A percentile compares a stretch with the other conserved stretches of the same genome.
phyloP scores from a whole-genome alignment of 495 filamentous ascomycete genomes.

The Penicillium maclennaniae region DNA sequence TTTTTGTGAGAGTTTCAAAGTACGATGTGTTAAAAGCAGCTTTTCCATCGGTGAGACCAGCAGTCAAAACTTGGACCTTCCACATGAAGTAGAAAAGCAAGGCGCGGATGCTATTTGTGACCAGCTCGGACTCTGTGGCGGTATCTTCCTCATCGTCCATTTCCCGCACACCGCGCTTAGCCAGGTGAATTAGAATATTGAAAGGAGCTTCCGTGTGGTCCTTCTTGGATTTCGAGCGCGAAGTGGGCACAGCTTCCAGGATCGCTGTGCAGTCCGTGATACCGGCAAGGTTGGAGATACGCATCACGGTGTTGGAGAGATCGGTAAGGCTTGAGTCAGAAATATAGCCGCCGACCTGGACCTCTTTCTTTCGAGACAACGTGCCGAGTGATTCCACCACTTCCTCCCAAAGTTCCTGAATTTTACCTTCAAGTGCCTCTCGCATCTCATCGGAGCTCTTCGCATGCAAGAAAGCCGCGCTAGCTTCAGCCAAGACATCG shows the following conservation, averaged over 20 bases:
- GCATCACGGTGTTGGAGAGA: slow-evolving; percentile 73
- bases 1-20: slow-evolving; percentile 42
- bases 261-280: slow-evolving; percentile 71
- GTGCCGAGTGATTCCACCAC: slow-evolving; percentile 64
- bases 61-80: slow-evolving; percentile 60
- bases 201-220: slow-evolving; percentile 49
- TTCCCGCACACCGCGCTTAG: slow-evolving; percentile 59
- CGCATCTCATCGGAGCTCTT: slow-evolving; percentile 80
- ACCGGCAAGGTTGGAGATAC: slow-evolving; percentile 77
- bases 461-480: slow-evolving; percentile 76
- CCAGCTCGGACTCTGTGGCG: slow-evolving; percentile 71
- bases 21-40: slow-evolving; percentile 50
- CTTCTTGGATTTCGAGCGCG: slow-evolving; percentile 48
- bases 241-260: slow-evolving; percentile 56
- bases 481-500: slow-evolving; percentile 79
- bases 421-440: slow-evolving; percentile 74
- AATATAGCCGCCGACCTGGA: slow-evolving; percentile 59
- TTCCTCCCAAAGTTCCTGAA: slow-evolving; percentile 82
- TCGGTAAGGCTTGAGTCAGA: slow-evolving; percentile 57
- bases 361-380: slow-evolving; percentile 63
- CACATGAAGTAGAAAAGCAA: slow-evolving; percentile 92
- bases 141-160: slow-evolving; percentile 58
- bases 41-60: slow-evolving; percentile 35
- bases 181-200: slow-evolving; percentile 62
- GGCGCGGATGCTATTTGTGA: slow-evolving; percentile 65